Base-by-base conservation (phyloP, 768 basidiomycete genomes). In the Mycena galericulata region DNA sequence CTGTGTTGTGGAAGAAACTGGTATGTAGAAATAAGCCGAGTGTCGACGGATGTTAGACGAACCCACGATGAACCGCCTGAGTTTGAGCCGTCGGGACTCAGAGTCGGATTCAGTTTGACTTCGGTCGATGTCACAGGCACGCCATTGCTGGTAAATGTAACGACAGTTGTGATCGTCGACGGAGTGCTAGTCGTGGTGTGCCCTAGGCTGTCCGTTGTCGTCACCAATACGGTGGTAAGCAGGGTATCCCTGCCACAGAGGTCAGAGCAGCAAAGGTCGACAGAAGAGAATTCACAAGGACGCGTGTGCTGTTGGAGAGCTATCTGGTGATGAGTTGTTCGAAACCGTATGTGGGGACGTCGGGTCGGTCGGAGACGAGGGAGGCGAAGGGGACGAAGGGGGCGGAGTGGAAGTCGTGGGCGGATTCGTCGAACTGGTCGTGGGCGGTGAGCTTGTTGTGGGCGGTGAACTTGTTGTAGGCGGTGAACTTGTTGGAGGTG, bases 1-100 rank as follows among this genome's bases (percentile, higher is more conserved):
- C 95, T 26, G 91, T 93, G 76, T 97, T 94, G 55, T 78, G 78
- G 79, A 97, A 97, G 82, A 98, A 99, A 62, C 93, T 94, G 64
- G n/a, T 26, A 41, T n/a, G 22, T 50, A 30, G 45, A 36, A 36
- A 61, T 38, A 11, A 56, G 53, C 56, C 36, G 15, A 50, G 32
- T 20, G 45, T 62, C 27, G 54, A n/a, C 17, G 8, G 17, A 18
- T 17, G 30, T 11, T 4, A 47, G 34, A 27, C 34, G 29, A 65
- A 79, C 89, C 78, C 77, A 93, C 92, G 87, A 81, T 49, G 86
- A 86, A 60, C 77, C 75, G 47, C 74, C 80, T 15, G 79, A 75
- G 56, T 77, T 79, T 41, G 74, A 73, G 45, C 82, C 81, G 75
- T 90, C 81, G 15, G 87, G 79, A 58, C 81, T 86, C 43, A 94